Conservation (phyloP, 331 rosid species). For the Arachis monticola region DNA sequence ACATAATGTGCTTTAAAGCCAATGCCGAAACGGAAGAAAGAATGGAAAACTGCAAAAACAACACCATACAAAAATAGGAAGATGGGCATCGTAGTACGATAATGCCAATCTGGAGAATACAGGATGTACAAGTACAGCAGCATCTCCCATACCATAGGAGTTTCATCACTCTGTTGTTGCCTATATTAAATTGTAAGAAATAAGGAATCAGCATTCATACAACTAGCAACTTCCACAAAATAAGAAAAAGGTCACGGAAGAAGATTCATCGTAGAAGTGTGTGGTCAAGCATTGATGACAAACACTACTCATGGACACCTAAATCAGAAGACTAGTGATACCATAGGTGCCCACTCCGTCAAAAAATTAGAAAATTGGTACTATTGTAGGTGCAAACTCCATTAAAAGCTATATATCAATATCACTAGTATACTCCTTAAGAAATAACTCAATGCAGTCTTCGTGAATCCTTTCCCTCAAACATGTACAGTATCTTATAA, state of each 20-base stretch:
- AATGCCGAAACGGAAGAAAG: slow-evolving; percentile 60
- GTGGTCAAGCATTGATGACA: not conserved
- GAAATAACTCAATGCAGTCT: not conserved
- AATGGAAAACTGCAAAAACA: slow-evolving; percentile 62
- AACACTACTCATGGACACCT: not conserved
- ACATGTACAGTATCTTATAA: slow-evolving; percentile 22
- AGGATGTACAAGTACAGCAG: slow-evolving; percentile 86
- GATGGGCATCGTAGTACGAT: slow-evolving; percentile 85
- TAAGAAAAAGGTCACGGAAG: slow-evolving; percentile 11
- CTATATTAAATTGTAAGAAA: slow-evolving; percentile 49
- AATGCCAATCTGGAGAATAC: slow-evolving; percentile 93
- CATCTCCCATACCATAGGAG: slow-evolving; percentile 96
- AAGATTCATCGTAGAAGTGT: slow-evolving; percentile 1
- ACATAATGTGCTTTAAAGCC: slow-evolving; percentile 82
- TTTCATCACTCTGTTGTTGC: slow-evolving; percentile 93
- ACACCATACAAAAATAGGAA: slow-evolving; percentile 81
- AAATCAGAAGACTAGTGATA: slow-evolving; percentile 16
- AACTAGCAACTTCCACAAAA: slow-evolving; percentile 27
- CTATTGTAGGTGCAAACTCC: not conserved
- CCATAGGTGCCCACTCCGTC: not conserved
- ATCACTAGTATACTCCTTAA: too few species aligned
- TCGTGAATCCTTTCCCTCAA: slow-evolving; percentile 2
- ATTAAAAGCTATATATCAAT: not conserved
- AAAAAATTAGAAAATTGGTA: slow-evolving; percentile 10
- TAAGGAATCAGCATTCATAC: slow-evolving; percentile 37